Evolutionary conservation across 371 early-diverging fungal genomes (phyloP).

Genomic region (Mucor lusitanicus): DNA sequence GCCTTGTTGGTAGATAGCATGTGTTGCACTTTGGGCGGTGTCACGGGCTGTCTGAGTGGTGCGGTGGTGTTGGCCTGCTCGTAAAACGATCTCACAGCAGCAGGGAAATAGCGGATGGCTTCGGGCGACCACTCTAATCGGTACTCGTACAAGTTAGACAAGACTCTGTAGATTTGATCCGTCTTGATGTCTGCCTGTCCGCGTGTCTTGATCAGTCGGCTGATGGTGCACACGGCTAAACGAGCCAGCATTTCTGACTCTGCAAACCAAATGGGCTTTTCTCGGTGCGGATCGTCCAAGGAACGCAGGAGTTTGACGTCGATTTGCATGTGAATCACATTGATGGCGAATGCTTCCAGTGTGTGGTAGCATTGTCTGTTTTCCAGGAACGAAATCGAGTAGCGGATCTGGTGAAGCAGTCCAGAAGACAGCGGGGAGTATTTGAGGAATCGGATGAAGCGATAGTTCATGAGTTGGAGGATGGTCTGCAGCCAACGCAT

Average conservation of each 20-base stretch:
- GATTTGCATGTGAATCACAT: conserved; percentile 62
- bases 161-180: conserved; percentile 56
- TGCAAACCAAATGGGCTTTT: conserved; percentile 66
- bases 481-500: conserved; percentile 80
- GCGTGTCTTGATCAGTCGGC: conserved; percentile 63
- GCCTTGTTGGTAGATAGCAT: conserved; percentile 34
- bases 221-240: conserved; percentile 57
- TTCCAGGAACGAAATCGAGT: conserved; percentile 63
- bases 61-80: conserved; percentile 22
- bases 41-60: conserved; percentile 31
- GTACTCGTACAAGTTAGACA: conserved; percentile 55
- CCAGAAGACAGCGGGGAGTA: conserved; percentile 51
- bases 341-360: conserved; percentile 65
- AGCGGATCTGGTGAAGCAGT: conserved; percentile 64
- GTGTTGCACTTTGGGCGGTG: conserved; percentile 36
- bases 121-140: conserved; percentile 62
- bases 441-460: conserved; percentile 56
- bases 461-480: conserved; percentile 75
- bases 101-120: conserved; percentile 56
- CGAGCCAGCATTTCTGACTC: conserved; percentile 70
- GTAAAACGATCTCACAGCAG: conserved; percentile 56
- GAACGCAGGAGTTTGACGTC: conserved; percentile 63
- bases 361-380: conserved; percentile 69
- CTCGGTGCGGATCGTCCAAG: conserved; percentile 61
- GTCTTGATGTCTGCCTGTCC: conserved; percentile 64